phyloP scores from a whole-genome alignment of 495 filamentous ascomycete genomes.

The Hypoxylon fragiforme region DNA sequence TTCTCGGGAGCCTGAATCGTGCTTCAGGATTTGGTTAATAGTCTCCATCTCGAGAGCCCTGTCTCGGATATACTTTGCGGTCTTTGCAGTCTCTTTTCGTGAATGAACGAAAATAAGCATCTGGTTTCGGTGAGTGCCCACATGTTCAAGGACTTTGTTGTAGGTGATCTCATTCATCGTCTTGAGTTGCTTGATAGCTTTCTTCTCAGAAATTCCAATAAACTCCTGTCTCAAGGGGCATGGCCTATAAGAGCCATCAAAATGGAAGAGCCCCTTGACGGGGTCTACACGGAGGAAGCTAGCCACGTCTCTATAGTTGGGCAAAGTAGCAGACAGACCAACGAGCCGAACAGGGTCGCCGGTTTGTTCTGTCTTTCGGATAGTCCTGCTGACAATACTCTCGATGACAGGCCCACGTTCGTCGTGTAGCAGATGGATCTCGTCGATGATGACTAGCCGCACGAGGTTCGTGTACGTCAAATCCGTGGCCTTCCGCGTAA shows the following conservation, averaged over 20 bases:
- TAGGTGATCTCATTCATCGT: constrained; percentile 99
- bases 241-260: constrained; percentile 90
- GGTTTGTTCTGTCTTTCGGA: constrained; percentile 89
- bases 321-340: constrained; percentile 91
- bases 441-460: constrained; percentile 91
- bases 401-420: constrained; percentile 96
- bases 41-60: constrained; percentile 95
- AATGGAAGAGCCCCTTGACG: constrained; percentile 86
- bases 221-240: constrained; percentile 96
- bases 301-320: constrained; percentile 95
- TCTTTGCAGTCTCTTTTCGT: constrained; percentile 96
- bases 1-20: constrained; percentile 89
- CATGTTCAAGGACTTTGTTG: constrained; percentile 95
- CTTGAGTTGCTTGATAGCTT: constrained; percentile 98
- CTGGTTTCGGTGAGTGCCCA: constrained; percentile 85
- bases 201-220: constrained; percentile 96
- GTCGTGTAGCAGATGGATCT: constrained; percentile 97
- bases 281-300: constrained; percentile 93
- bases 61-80: constrained; percentile 91
- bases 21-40: constrained; percentile 91
- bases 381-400: constrained; percentile 93
- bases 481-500: constrained; percentile 96
- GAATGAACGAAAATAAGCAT: constrained; percentile 99
- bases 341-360: constrained; percentile 89
- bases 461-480: constrained; percentile 96